Evolutionary conservation across 441 rosid genomes (phyloP), one percentile per base, ranked within the genome.

Genomic region (Melastoma candidum): DNA sequence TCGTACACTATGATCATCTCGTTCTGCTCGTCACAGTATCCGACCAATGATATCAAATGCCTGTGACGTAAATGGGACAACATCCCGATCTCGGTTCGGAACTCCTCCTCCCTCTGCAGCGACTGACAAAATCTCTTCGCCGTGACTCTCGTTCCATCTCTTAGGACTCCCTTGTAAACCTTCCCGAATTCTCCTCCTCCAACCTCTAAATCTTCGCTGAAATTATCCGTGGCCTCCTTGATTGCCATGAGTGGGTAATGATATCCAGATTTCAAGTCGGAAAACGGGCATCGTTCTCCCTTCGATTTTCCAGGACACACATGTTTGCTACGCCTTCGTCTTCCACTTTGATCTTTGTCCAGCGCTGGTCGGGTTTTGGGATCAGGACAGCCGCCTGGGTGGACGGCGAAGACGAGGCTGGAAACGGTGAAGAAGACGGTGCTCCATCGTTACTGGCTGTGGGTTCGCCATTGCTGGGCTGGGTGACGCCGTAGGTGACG

Each of bases 1-100:
- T 90, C 97, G 8, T 90, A 90, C 25, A 90, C 72, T 51, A 90
- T 83, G 67, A 90, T 90, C 94, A 82, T 72, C 74, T 86, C 94
- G 2, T 74, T 70, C 56, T 60, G 70, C 29, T 86, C 95, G 43
- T 84, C 85, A 47, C 95, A 86, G 54, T 84, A 90, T 12, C 95
- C 94, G 22, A 84, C 82, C 44, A 90, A 64, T 53, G 95, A 82
- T 14, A 86, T 95, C 72, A 90, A 69, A 70, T 90, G 97, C 3
- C 95, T 69, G 69, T 90, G 95, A 41, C 95, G 74, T 11, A 90
- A 79, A 71, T 81, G 93, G 58, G 97, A 84, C 32, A 90, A 54
- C 97, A 90, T 84, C 65, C 82, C 84, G 11, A 90, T 68, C 61
- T 90, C 95, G 0, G 95, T 90, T 67, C 75, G 67, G 69, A 90